phyloP scores from a whole-genome alignment of 352 stramenopile genomes.

The Phytophthora multivora region DNA sequence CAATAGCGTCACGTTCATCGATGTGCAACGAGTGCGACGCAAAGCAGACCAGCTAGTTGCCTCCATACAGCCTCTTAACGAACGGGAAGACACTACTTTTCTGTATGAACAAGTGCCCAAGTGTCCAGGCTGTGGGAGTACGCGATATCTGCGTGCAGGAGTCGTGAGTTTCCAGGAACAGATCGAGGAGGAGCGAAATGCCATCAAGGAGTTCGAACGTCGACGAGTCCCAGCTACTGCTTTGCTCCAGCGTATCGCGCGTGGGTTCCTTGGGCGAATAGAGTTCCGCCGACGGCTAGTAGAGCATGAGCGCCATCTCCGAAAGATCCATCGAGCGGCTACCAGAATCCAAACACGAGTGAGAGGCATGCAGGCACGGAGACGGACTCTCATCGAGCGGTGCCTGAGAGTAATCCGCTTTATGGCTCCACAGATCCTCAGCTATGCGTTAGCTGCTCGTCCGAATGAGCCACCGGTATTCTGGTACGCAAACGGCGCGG shows the following conservation, averaged over 20 bases:
- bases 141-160: slow-evolving; percentile 68
- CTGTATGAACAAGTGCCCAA: slow-evolving; percentile 65
- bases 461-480: slow-evolving; percentile 63
- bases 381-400: slow-evolving; percentile 62
- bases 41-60: slow-evolving; percentile 23
- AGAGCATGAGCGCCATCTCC: slow-evolving; percentile 53
- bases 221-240: slow-evolving; percentile 53
- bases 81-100: slow-evolving; percentile 15
- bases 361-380: slow-evolving; percentile 62
- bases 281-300: slow-evolving; percentile 54
- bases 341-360: slow-evolving; percentile 66
- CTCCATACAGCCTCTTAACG: slow-evolving; percentile 1
- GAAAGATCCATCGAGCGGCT: slow-evolving; percentile 54
- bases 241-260: slow-evolving; percentile 64
- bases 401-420: slow-evolving; percentile 64
- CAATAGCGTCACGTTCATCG: slow-evolving; percentile 82
- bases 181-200: slow-evolving; percentile 65
- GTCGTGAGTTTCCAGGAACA: slow-evolving; percentile 81
- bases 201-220: slow-evolving; percentile 71
- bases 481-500: slow-evolving; percentile 72
- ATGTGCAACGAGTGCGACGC: slow-evolving; percentile 54
- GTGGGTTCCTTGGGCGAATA: slow-evolving; percentile 64
- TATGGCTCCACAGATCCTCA: slow-evolving; percentile 60
- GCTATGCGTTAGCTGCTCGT: slow-evolving; percentile 36
- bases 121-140: slow-evolving; percentile 69